Conservation (phyloP, 345 rosid species). For the Xanthoceras sorbifolium region DNA sequence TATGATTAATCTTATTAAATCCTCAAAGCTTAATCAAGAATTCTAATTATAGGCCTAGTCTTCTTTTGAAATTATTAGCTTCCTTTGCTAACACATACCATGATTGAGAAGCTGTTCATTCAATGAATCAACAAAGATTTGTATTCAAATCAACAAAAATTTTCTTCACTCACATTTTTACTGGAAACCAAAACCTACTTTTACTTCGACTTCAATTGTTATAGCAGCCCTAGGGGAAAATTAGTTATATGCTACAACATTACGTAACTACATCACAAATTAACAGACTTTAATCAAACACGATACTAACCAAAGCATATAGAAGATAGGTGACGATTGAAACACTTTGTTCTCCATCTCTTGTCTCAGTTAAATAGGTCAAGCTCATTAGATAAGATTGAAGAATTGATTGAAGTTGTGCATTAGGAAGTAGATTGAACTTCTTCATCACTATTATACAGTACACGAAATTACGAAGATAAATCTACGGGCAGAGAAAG, state of each 20-base stretch:
- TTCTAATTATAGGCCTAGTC: neutral
- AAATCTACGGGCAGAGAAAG: slow-evolving; percentile 13
- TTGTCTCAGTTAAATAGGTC: neutral
- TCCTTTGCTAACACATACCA: neutral
- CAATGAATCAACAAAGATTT: neutral
- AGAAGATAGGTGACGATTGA: slow-evolving; percentile 1
- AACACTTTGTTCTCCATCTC: neutral
- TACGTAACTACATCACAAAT: neutral
- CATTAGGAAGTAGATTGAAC: neutral
- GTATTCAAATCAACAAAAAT: neutral
- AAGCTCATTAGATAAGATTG: neutral
- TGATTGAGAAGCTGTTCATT: too few relatives aligned
- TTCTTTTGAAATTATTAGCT: neutral
- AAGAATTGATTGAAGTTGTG: slow-evolving; percentile 1
- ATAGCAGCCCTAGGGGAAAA: neutral
- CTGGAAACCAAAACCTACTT: neutral
- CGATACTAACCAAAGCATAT: neutral
- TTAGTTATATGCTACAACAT: neutral
- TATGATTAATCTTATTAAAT: too few relatives aligned
- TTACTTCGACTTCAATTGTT: neutral
- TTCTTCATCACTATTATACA: slow-evolving; percentile 5
- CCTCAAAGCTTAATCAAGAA: neutral
- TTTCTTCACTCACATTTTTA: too few relatives aligned
- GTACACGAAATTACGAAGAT: neutral
- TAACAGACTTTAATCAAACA: neutral